Percentiles rank a stretch among this genome's conserved stretches.
Evolutionary conservation across 805 yeast genomes (phyloP).

Genomic region (Saccharomycopsis synnaedendra): DNA sequence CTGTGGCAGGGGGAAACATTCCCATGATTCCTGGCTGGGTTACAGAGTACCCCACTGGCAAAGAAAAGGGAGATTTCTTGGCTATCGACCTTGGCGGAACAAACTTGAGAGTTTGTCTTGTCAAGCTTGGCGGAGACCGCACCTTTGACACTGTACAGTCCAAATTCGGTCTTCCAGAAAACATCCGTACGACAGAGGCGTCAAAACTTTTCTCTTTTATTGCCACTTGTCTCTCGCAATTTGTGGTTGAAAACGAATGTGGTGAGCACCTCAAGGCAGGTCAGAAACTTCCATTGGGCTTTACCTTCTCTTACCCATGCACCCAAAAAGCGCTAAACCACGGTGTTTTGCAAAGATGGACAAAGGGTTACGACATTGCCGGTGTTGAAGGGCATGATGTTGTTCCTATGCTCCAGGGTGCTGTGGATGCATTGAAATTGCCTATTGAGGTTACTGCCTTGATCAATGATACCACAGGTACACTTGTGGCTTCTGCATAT

Average conservation of each 20-base stretch:
- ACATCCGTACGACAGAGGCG: conserved; percentile 65
- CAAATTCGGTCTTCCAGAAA: conserved; percentile 69
- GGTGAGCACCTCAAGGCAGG: conserved; percentile 44
- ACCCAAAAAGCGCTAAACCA: conserved; percentile 72
- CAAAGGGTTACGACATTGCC: conserved; percentile 91
- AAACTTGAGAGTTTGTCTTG: conserved; percentile 84
- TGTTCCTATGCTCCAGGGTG: conserved; percentile 78
- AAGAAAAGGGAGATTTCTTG: conserved; percentile 78
- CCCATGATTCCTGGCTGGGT: conserved; percentile 99
- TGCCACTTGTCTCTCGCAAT: conserved; percentile 66
- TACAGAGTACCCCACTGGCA: conserved; percentile 83
- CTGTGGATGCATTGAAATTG: conserved; percentile 49
- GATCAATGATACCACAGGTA: conserved; percentile 96
- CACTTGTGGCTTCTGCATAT: conserved; percentile 90
- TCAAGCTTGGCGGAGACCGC: conserved; percentile 71
- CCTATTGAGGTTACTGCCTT: conserved; percentile 86
- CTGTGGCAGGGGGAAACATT: conserved; percentile 67
- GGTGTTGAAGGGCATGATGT: conserved; percentile 93
- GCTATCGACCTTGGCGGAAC: conserved; percentile 98
- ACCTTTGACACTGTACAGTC: conserved; percentile 81
- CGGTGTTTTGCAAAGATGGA: conserved; percentile 91
- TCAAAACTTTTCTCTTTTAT: conserved; percentile 80
- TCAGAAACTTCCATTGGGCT: conserved; percentile 65
- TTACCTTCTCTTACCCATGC: conserved; percentile 91
- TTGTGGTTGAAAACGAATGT: conserved; percentile 46